Base-by-base conservation (phyloP, 257 asterid species). In the Solanum corneliomulleri region DNA sequence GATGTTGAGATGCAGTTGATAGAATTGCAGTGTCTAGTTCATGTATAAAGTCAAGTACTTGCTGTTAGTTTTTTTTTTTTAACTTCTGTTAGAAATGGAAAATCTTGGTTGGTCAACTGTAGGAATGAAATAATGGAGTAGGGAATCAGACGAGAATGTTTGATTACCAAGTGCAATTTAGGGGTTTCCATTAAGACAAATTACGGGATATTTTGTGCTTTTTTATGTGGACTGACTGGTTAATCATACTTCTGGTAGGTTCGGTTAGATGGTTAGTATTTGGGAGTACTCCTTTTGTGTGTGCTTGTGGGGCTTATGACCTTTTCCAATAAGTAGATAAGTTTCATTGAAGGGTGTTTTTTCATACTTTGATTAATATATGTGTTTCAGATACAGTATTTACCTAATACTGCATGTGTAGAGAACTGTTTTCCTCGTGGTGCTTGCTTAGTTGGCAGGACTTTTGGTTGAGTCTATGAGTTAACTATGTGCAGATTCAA, bases 401-500 rank as follows among this genome's bases (percentile, higher is more conserved):
- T 80, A 49, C 44, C 44, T 80, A 80, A 27, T 18, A 25, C 29
- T 80, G 69, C 44, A 80, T 80, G 44, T 80, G 20, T 80, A 49
- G 18, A 47, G 74, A 42, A 84, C 84, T 45, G 83, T 76, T 44
- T 52, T 82, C 85, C 20, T 77, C 27, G 66, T 75, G 71, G 37
- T 47, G 68, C 69, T 27, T 45, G 11, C 25, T 80, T 44, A 44
- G n/a, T 77, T 47, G 25, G 62, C 62, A 18, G 12, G 21, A 60
- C 18, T 33, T 82, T 27, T 71, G 58, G 75, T 84, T 87, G 82
- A 68, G 86, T 70, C 71, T 70, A 33, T 69, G 87, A 70, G 37
- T 89, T 88, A 71, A 78, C 85, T 33, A 49, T 91, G n/a, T 93
- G 93, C 95, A 97, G 99, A 89, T 97, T 72, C 99, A 97, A 94